Base-by-base conservation (phyloP, 177 flowering plant species). In the Tripterygium wilfordii region DNA sequence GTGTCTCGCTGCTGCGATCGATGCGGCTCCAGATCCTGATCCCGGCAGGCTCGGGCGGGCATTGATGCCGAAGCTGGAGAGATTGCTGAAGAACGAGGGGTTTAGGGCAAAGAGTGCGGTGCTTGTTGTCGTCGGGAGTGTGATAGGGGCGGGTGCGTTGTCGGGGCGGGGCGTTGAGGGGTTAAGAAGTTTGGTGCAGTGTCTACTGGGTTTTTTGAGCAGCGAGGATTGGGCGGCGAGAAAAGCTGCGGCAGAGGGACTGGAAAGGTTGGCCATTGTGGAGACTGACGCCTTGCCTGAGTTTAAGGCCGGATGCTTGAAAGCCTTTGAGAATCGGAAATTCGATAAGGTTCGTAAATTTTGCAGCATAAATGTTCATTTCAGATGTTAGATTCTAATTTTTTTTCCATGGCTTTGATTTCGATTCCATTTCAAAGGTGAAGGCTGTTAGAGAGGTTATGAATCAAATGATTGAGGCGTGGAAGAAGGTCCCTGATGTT, bases 321-420 rank as follows among this genome's bases (percentile, higher is more conserved):
- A 66, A 38, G 56, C 65, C 2, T 72, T 88, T 23, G 96, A 91
- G 54, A 60, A 57, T 22, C 66, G 86, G 43, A 70, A 69, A 66
- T 87, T 75, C 25, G 98, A 90, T 58, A 90, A 88, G 86, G 98
- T 87, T n/a, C n/a, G n/a, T n/a, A n/a, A n/a, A n/a, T n/a, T n/a
- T n/a, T n/a, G n/a, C n/a, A n/a, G n/a, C n/a, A n/a, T n/a, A n/a
- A n/a, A n/a, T n/a, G n/a, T n/a, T n/a, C n/a, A n/a, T n/a, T n/a
- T n/a, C n/a, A n/a, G n/a, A n/a, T n/a, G n/a, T n/a, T n/a, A n/a
- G n/a, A n/a, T n/a, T n/a, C n/a, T n/a, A n/a, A n/a, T n/a, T n/a
- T n/a, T n/a, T n/a, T n/a, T n/a, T n/a, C n/a, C n/a, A n/a, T n/a
- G n/a, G n/a, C n/a, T n/a, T n/a, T n/a, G n/a, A n/a, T n/a, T n/a